A percentile compares a stretch with the other conserved stretches of the same genome.
These are phyloP conservation scores for Claviceps pazoutovae DNA, from an alignment of 2,329 filamentous ascomycete genomes.

Conservation along the genomic window DNA sequence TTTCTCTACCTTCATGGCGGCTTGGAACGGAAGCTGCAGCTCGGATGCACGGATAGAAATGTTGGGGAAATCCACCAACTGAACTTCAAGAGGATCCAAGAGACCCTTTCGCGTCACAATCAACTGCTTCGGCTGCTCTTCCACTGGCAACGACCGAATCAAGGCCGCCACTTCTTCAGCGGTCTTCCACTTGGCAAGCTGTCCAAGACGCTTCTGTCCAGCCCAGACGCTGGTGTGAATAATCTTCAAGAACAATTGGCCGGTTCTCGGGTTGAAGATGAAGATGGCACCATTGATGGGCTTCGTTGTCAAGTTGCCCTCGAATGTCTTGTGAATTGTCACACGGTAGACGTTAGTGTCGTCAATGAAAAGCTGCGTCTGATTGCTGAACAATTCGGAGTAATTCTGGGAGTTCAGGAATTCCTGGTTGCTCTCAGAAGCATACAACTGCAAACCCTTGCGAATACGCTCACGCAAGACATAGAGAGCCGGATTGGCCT, in stretches of 20 bases:
- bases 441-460: conserved; percentile 94
- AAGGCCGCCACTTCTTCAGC: conserved; percentile 98
- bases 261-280: conserved; percentile 98
- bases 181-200: conserved; percentile 98
- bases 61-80: conserved; percentile 95
- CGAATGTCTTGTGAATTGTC: conserved; percentile 98
- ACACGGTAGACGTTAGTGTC: conserved; percentile 99
- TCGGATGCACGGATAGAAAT: conserved; percentile 97
- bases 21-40: conserved; percentile 94
- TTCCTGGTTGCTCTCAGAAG: conserved; percentile 96
- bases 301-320: conserved; percentile 97
- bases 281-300: conserved; percentile 99
- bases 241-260: conserved; percentile 96
- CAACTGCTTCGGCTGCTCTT: conserved; percentile 97
- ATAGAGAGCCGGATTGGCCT: conserved; percentile 92
- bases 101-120: conserved; percentile 97
- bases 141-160: conserved; percentile 86
- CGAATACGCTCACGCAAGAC: conserved; percentile 94
- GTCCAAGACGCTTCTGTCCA: conserved; percentile 95
- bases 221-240: conserved; percentile 99
- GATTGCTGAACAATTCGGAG: conserved; percentile 96
- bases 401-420: conserved; percentile 99
- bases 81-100: conserved; percentile 90
- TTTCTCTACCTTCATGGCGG: conserved; percentile 99
- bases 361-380: conserved; percentile 97